Evolutionary conservation across 179 eudicot species (phyloP).

Genomic region (Amaranthus tricolor): DNA sequence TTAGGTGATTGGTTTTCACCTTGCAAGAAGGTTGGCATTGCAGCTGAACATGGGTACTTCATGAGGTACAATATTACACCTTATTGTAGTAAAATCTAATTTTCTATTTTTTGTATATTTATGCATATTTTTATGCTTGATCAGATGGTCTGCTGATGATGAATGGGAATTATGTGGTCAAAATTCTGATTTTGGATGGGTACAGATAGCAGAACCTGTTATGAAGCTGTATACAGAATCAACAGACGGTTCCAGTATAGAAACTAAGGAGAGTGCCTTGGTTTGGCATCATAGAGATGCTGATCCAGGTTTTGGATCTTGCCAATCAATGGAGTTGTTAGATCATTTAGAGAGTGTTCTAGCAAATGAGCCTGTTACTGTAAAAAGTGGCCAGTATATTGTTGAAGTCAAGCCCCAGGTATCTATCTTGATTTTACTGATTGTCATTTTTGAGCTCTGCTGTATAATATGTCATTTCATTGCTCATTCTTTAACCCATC

Average conservation of each 20-base stretch:
- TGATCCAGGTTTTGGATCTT: slow-evolving; percentile 76
- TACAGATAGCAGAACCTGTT: slow-evolving; percentile 85
- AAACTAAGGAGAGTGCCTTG: slow-evolving; percentile 67
- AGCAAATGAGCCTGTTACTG: slow-evolving; percentile 87
- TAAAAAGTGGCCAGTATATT: slow-evolving; percentile 65
- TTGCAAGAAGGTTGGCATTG: slow-evolving; percentile 72
- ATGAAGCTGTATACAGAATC: slow-evolving; percentile 77
- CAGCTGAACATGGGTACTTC: slow-evolving; percentile 93
- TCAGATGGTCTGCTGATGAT: slow-evolving; percentile 50
- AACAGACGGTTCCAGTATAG: slow-evolving; percentile 77
- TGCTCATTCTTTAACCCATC: background rate
- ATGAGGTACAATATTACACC: slow-evolving; percentile 42
- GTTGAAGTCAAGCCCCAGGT: slow-evolving; percentile 91
- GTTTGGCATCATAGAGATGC: slow-evolving; percentile 81
- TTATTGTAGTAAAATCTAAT: background rate
- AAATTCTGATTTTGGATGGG: slow-evolving; percentile 71
- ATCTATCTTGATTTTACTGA: slow-evolving; percentile 10
- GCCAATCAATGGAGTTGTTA: slow-evolving; percentile 82
- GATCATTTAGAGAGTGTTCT: slow-evolving; percentile 91
- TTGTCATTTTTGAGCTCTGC: background rate
- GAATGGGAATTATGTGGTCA: slow-evolving; percentile 75
- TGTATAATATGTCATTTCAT: background rate
- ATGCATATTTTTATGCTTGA: slow-evolving; percentile 10
- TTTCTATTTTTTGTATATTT: background rate
- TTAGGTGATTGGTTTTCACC: slow-evolving; percentile 79